phyloP scores from a whole-genome alignment of 2,329 filamentous ascomycete species.

The Aspergillus sp. region DNA sequence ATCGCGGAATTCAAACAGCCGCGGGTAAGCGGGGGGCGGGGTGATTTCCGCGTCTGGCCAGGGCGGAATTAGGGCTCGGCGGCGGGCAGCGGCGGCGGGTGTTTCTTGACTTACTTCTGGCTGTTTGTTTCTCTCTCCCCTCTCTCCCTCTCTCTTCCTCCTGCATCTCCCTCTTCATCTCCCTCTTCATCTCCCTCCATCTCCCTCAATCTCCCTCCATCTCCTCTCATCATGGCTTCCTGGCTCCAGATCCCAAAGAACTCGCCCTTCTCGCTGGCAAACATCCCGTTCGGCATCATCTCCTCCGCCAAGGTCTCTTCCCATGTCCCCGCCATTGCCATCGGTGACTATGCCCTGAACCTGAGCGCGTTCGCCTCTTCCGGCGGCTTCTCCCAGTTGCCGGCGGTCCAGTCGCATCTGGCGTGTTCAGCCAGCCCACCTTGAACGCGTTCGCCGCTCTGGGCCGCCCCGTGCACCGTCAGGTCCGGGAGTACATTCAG shows the following conservation, averaged over 20 bases:
- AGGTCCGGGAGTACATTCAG: conserved; percentile 62
- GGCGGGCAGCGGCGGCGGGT: background rate
- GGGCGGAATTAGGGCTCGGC: background rate
- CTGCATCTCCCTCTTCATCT: conserved; percentile 1
- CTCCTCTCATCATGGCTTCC: conserved; percentile 35
- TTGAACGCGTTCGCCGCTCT: conserved; percentile 67
- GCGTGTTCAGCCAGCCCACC: conserved; percentile 55
- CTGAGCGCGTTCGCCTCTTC: conserved; percentile 52
- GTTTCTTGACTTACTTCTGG: background rate
- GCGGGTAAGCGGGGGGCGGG: conserved; percentile 11
- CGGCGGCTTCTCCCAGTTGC: conserved; percentile 51
- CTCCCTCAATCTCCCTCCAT: conserved; percentile 1
- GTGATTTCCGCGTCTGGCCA: conserved; percentile 3
- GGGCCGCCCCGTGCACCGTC: conserved; percentile 56
- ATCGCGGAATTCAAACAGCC: conserved; percentile 6
- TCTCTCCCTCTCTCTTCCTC: background rate
- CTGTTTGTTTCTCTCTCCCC: background rate
- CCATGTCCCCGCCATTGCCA: conserved; percentile 59
- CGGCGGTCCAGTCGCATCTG: conserved; percentile 48
- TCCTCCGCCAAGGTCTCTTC: conserved; percentile 48
- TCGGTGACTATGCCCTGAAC: conserved; percentile 64
- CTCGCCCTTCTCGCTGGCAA: conserved; percentile 65
- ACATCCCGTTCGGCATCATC: conserved; percentile 78
- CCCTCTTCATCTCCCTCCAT: background rate
- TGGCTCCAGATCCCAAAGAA: conserved; percentile 52